Evolutionary conservation across 2,329 filamentous ascomycete genomes (phyloP).

Genomic region (Dactylellina sp.): DNA sequence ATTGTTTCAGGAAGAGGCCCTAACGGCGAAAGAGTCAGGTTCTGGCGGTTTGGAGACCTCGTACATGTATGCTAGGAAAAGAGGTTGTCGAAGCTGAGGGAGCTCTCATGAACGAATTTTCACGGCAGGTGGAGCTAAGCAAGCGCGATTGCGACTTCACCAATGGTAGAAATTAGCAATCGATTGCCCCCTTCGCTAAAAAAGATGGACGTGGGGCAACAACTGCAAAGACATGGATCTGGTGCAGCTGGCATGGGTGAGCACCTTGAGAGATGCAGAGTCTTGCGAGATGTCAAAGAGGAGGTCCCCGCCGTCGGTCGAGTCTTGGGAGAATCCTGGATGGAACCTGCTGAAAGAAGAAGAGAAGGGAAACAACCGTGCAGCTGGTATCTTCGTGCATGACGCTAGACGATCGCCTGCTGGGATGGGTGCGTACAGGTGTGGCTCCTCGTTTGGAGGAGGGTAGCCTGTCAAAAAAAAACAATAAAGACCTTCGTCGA

Average conservation of each 20-base stretch:
- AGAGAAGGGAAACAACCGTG: conserved; percentile 48
- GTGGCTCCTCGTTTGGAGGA: conserved; percentile 19
- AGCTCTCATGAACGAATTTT: conserved; percentile 58
- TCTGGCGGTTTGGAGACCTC: background rate
- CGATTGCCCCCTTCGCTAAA: conserved; percentile 46
- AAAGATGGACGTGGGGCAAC: conserved; percentile 53
- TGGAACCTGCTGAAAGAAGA: conserved; percentile 37
- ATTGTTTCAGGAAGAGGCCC: conserved; percentile 24
- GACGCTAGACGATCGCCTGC: conserved; percentile 48
- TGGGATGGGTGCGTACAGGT: conserved; percentile 49
- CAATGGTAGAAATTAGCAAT: conserved; percentile 56
- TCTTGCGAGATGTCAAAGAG: conserved; percentile 15
- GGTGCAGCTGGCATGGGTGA: conserved; percentile 39
- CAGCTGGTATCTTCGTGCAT: conserved; percentile 40
- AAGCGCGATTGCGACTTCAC: conserved; percentile 44
- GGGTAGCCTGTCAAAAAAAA: conserved; percentile 41
- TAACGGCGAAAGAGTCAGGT: conserved; percentile 18
- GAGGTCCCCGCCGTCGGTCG: conserved; percentile 36
- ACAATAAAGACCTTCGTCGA: conserved; percentile 15
- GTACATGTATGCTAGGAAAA: conserved; percentile 10
- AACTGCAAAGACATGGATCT: conserved; percentile 50
- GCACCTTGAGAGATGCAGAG: background rate
- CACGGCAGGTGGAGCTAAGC: conserved; percentile 44
- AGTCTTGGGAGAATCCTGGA: conserved; percentile 45
- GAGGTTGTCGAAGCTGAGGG: conserved; percentile 36